Conservation (phyloP, 2,329 filamentous ascomycete genomes). For the Harringtonia lauricola region DNA sequence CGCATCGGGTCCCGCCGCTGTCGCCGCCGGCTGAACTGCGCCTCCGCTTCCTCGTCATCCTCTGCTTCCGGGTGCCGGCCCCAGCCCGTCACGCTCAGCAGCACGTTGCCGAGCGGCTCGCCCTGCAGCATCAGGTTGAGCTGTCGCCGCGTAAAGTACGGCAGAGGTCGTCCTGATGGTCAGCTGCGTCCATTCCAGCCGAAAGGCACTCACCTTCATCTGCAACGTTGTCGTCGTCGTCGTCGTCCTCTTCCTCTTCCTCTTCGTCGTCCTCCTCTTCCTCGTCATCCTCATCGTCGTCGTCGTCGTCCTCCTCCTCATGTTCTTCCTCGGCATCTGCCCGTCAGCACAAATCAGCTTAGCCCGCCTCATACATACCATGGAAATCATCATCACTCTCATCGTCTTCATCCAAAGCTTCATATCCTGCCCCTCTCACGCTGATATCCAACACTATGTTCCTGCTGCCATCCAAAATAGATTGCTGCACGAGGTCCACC, state of each 20-base stretch:
- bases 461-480: no score
- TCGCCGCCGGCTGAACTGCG: conserved; percentile 22
- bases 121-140: conserved; percentile 14
- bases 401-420: conserved; percentile 11
- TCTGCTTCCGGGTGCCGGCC: not conserved
- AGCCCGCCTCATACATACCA: not conserved
- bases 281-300: conserved; percentile 12
- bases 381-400: conserved; percentile 5
- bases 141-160: conserved; percentile 13
- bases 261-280: conserved; percentile 10
- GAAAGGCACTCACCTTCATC: conserved; percentile 6
- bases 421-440: no score
- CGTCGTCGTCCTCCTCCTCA: conserved; percentile 14
- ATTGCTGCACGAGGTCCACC: not conserved
- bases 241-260: conserved; percentile 12
- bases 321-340: conserved; percentile 8
- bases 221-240: conserved; percentile 11
- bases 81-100: conserved; percentile 8
- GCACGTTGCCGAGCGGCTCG: conserved; percentile 11
- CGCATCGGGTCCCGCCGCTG: conserved; percentile 39
- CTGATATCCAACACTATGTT: no score
- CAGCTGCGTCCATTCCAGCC: not conserved
- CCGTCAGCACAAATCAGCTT: not conserved
- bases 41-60: conserved; percentile 17
- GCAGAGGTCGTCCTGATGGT: not conserved